Evolutionary conservation across 2,329 filamentous ascomycete species (phyloP).

Genomic region (Colletotrichum musae): DNA sequence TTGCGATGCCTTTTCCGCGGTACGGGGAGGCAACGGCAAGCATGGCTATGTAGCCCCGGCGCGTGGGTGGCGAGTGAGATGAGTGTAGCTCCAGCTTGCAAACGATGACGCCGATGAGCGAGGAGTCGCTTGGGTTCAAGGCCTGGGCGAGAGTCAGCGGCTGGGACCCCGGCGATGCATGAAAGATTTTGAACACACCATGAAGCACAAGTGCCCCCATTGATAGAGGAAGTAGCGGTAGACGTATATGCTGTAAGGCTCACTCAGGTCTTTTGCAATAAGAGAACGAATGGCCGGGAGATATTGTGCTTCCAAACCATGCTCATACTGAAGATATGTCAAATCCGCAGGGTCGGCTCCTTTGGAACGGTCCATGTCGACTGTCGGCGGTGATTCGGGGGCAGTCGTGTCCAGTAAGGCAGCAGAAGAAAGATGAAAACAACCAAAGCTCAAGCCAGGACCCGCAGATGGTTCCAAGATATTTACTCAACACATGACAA

Average conservation of each 20-base stretch:
- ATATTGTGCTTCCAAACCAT: slow-evolving; percentile 73
- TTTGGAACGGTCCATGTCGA: slow-evolving; percentile 53
- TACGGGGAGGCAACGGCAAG: slow-evolving; percentile 87
- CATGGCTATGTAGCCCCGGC: slow-evolving; percentile 98
- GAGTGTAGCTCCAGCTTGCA: slow-evolving; percentile 95
- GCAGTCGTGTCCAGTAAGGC: no score
- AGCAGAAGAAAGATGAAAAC: no score
- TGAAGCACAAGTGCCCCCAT: slow-evolving; percentile 97
- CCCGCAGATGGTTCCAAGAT: slow-evolving; percentile 6
- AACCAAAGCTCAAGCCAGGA: slow-evolving; percentile 17
- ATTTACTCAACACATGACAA: slow-evolving; percentile 37
- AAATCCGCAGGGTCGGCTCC: slow-evolving; percentile 60
- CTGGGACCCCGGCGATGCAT: no score
- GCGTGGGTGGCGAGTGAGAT: slow-evolving; percentile 79
- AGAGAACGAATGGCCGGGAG: slow-evolving; percentile 90
- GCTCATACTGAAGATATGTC: slow-evolving; percentile 74
- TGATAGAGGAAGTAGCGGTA: slow-evolving; percentile 98
- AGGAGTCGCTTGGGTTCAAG: slow-evolving; percentile 70
- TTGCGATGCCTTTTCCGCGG: slow-evolving; percentile 89
- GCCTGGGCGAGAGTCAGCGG: slow-evolving; percentile 59
- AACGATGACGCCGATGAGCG: slow-evolving; percentile 90
- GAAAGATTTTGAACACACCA: slow-evolving; percentile 67
- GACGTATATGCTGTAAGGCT: slow-evolving; percentile 99
- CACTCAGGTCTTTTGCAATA: slow-evolving; percentile 96
- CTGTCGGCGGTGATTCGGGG: background rate